Evolutionary conservation across 129 eudicot species (phyloP).

Genomic region (Escallonia herrerae): DNA sequence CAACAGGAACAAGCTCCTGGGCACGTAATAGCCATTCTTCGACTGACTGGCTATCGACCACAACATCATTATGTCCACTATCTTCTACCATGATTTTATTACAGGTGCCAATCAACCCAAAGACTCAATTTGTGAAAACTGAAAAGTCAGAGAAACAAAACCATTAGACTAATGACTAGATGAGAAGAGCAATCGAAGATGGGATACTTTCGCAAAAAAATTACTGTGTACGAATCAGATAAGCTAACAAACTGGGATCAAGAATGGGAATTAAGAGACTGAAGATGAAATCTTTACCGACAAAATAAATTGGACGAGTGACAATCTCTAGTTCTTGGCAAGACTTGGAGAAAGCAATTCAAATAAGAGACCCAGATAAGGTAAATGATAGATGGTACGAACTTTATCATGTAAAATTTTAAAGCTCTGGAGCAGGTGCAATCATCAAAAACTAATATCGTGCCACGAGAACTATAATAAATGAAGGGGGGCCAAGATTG

Average conservation of each 20-base stretch:
- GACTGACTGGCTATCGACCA: constrained; percentile 29
- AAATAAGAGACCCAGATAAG: constrained; percentile 21
- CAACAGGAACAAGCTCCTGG: constrained; percentile 69
- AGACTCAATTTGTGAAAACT: constrained; percentile 1
- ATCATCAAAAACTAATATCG: constrained; percentile 29
- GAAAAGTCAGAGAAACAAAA: constrained; percentile 17
- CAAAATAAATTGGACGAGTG: constrained; percentile 12
- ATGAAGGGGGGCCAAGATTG: constrained; percentile 22
- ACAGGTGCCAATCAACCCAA: neutral
- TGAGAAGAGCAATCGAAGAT: constrained; percentile 1
- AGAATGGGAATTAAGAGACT: constrained; percentile 6
- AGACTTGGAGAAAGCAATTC: constrained; percentile 24
- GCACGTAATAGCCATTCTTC: constrained; percentile 77
- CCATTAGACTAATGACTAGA: constrained; percentile 6
- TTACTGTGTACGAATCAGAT: neutral
- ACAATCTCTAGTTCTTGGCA: constrained; percentile 6
- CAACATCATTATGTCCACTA: constrained; percentile 11
- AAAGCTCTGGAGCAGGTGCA: constrained; percentile 41
- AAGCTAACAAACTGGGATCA: constrained; percentile 5
- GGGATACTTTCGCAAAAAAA: constrained; percentile 9
- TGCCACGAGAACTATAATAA: constrained; percentile 11
- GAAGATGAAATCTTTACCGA: neutral
- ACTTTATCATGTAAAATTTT: neutral
- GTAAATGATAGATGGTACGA: neutral
- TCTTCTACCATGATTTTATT: constrained; percentile 43